Evolutionary conservation across 2,329 filamentous ascomycete genomes (phyloP), one percentile per base, ranked within the genome.

Genomic region (Zopfia rhizophila): DNA sequence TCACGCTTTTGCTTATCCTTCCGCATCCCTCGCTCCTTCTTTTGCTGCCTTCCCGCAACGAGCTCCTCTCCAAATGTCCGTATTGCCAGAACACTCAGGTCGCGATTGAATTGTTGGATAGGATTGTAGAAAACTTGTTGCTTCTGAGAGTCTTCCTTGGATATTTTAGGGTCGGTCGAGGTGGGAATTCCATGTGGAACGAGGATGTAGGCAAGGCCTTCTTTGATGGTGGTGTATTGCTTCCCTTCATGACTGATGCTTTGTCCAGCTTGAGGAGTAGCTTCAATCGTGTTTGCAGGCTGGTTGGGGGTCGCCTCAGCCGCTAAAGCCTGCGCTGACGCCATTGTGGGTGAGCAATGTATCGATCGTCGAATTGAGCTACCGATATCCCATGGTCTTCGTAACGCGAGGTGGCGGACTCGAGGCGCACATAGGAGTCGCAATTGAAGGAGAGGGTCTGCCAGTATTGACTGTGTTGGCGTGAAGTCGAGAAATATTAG

Each of bases 91-190:
- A 97, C 90, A 50, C 91, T 97, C 56, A 99, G 75, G 68, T 99
- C 94, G 33, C 95, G 88, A 73, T 99, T 99, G 79, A 97, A 99
- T 69, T 99, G 94, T 69, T 99, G 94, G 42, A 99, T 97, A 0
- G 94, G 93, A 62, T 99, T 99, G 81, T 99, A 99, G 68, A 99
- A 99, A 44, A 99, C 95, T 23, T 80, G 78, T 61, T 93, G 88
- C 79, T 58, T 86, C 82, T 48, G 81, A 76, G 61, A 63, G 5
- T 84, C 82, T 39, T 72, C 70, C 50, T 77, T 78, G 32, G 76
- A 75, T 17, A 73, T 68, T 50, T 77, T 74, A 1, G 75, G 71
- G 72, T 81, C 66, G 55, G 75, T 68, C 56, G 78, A 63, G 17
- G 74, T 77, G n/a, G 77, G 72, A 10, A 75, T 75, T 21, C 75